A percentile compares a stretch with the other conserved stretches of the same genome.
Evolutionary conservation across 441 rosid genomes (phyloP).

Genomic region (Heliophila coronopifolia): DNA sequence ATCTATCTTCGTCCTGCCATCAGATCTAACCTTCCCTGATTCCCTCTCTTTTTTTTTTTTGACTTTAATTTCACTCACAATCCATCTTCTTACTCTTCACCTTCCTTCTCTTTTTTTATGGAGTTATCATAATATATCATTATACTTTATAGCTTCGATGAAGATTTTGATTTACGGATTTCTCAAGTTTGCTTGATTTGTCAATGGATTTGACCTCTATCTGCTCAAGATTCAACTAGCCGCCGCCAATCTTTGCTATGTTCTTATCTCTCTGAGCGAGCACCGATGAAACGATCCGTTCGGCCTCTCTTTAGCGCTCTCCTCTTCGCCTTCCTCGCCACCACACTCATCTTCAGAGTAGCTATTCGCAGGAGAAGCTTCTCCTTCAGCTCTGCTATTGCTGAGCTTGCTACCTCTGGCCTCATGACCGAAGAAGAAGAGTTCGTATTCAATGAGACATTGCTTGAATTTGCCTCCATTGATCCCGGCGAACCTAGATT

Average conservation of each 20-base stretch:
- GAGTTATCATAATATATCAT: background rate
- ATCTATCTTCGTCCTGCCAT: too few species aligned
- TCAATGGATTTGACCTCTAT: slow-evolving; percentile 11
- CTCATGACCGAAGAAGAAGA: slow-evolving; percentile 28
- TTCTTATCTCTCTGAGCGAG: background rate
- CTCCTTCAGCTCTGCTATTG: slow-evolving; percentile 28
- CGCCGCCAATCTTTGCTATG: background rate
- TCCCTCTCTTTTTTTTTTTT: too few species aligned
- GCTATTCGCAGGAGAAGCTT: slow-evolving; percentile 36
- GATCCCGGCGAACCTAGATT: slow-evolving; percentile 50
- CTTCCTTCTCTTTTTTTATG: background rate
- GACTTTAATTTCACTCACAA: slow-evolving; percentile 15
- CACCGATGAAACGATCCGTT: slow-evolving; percentile 63
- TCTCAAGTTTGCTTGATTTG: background rate
- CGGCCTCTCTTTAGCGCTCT: slow-evolving; percentile 58
- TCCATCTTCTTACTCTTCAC: too few species aligned
- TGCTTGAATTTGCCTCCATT: slow-evolving; percentile 58
- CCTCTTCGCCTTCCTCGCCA: slow-evolving; percentile 47
- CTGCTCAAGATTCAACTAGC: slow-evolving; percentile 9
- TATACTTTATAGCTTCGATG: background rate
- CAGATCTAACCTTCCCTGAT: too few species aligned
- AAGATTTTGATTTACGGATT: background rate
- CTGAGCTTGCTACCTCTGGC: slow-evolving; percentile 28
- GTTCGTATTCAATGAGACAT: slow-evolving; percentile 46
- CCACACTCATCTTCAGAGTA: slow-evolving; percentile 49